Base-by-base conservation (phyloP, 345 rosid species). In the Tarenaya hassleriana region DNA sequence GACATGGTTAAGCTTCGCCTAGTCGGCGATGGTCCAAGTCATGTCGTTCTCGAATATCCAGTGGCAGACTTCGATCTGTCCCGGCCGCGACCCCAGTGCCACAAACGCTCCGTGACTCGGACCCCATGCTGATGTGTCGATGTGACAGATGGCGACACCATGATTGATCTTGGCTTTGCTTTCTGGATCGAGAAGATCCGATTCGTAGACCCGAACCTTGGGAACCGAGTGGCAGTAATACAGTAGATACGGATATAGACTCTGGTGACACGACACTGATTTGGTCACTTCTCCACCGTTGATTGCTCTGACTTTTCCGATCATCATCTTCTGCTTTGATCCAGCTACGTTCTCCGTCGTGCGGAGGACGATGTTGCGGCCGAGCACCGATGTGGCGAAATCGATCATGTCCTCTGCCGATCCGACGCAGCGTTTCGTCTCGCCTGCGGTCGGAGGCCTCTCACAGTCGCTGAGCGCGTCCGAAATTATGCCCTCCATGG, bases 171-270 rank as follows among this genome's bases (percentile, higher is more conserved):
- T 68, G 32, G 56, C 34, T 63, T 69, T 72, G 39, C 43, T 68
- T 5, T 47, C 64, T 15, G 73, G 58, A 53, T 78, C 88, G 15
- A 86, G 42, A 5, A 86, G 48, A 41, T 84, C 94, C 32, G 83
- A 84, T 58, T 84, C 77, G 62, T 84, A 87, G 7, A 81, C 89
- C 42, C 83, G 76, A 27, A 87, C 96, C 67, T 76, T 79, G 0
- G 96, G 96, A 1, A 87, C 96, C 10, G 96, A 81, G 63, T 87
- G 96, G 37, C 96, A 87, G 64, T 84, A 87, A 34, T 83, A 84
- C 39, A 83, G 67, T 38, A 87, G 48, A 15, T 84, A 81, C 39
- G 96, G 96, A 61, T 70, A 84, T 63, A 87, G 16, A 29, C 80
- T 81, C 61, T 84, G 96, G 35, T 87, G 95, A 58, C 95, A 86